Evolutionary conservation across 345 rosid species (phyloP), one percentile per base, ranked within the genome.

Genomic region (Aurinia saxatilis): DNA sequence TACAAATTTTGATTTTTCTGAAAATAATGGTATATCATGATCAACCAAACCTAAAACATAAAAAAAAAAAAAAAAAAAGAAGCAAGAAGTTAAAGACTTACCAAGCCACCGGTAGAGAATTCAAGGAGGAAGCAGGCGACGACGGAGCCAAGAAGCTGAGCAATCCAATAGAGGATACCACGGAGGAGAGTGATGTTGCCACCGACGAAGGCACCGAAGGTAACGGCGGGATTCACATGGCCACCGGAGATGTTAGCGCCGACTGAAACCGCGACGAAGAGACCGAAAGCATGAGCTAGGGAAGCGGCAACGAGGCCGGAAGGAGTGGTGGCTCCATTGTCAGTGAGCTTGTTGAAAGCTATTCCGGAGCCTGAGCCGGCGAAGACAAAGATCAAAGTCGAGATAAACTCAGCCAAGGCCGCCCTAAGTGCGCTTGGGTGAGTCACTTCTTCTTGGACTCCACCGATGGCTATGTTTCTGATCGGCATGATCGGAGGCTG

Each of bases 291-390:
- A 36, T 90, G 96, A 62, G 97, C 95, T 5, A 90, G 4, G 5
- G 95, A 50, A 12, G 95, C 95, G 6, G 91, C 77, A 1, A 90
- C 77, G 5, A 90, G 85, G 15, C 97, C 95, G 0, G 88, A 65
- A 4, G 97, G 97, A 36, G 90, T 87, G 61, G 78, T 65, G 45
- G 89, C 68, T n/a, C 83, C 97, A 57, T 78, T 55, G 41, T 77
- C 69, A 2, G 97, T 90, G 18, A 90, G 84, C 73, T 85, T 85
- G 79, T 75, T 82, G 68, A 79, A 90, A 60, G 97, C 97, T 74
- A 90, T 87, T 6, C 97, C 95, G 2, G 97, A 90, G 27, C 97
- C 97, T 75, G 82, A 81, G 0, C 97, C 97, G 13, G 97, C 93
- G 49, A 90, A 85, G 36, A 90, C 97, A 14, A 90, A 90, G 64